phyloP scores from a whole-genome alignment of 1,284 basidiomycete genomes.

The Irpex sp. region DNA sequence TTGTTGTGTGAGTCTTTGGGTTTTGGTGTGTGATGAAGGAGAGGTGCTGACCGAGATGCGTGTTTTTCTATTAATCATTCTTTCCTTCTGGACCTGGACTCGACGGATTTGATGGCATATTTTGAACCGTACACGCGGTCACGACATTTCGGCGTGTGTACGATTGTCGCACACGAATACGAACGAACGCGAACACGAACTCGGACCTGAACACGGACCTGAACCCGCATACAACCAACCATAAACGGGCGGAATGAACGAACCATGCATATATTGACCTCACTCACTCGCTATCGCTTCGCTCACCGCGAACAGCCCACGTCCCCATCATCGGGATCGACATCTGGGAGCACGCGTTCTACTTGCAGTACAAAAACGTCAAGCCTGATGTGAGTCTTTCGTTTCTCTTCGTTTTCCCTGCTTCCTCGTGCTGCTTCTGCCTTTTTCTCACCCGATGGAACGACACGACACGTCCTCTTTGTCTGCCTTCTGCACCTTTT shows the following conservation, averaged over 20 bases:
- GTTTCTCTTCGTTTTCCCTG: neutral
- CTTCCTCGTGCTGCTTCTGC: neutral
- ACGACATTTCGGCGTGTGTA: too few relatives aligned
- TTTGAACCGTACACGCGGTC: too few relatives aligned
- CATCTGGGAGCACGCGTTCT: conserved; percentile 94
- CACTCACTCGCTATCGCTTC: too few relatives aligned
- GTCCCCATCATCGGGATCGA: conserved; percentile 93
- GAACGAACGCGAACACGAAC: too few relatives aligned
- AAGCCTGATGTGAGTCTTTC: conserved; percentile 75
- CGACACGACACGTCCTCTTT: neutral
- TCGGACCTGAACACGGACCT: too few relatives aligned
- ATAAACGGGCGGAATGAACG: too few relatives aligned
- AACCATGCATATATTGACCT: too few relatives aligned
- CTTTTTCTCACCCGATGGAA: neutral
- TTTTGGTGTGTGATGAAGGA: neutral
- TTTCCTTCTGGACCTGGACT: too few relatives aligned
- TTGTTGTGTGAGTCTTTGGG: conserved; percentile 55
- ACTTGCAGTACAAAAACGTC: conserved; percentile 91
- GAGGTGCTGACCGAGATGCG: neutral
- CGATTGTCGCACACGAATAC: too few relatives aligned
- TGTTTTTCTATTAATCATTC: neutral
- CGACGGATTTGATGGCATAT: too few relatives aligned
- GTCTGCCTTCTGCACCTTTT: neutral
- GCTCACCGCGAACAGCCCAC: conserved; percentile 48
- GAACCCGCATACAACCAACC: too few relatives aligned